Evolutionary conservation across 352 stramenopile genomes (phyloP).

Genomic region (Phytopythium montanum): DNA sequence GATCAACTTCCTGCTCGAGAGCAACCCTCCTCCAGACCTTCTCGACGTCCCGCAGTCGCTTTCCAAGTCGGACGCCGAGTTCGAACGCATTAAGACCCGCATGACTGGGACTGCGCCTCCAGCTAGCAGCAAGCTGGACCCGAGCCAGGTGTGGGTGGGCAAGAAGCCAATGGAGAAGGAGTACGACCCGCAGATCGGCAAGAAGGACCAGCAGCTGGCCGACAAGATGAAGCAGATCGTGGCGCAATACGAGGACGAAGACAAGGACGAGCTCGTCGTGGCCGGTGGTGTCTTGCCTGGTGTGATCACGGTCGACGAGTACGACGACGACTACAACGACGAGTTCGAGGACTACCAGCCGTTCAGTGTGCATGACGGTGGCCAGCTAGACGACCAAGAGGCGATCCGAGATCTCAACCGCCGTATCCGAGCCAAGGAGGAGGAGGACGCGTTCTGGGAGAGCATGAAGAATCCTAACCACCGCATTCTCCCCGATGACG

Average conservation of each 20-base stretch:
- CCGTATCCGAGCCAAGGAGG: conserved; percentile 43
- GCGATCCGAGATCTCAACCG: conserved; percentile 54
- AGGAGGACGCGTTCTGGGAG: conserved; percentile 67
- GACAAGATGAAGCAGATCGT: conserved; percentile 59
- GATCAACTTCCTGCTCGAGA: conserved; percentile 59
- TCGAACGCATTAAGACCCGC: conserved; percentile 21
- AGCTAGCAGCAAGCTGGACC: conserved; percentile 39
- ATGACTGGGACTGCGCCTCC: conserved; percentile 14
- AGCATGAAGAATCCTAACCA: conserved; percentile 65
- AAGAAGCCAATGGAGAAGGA: conserved; percentile 57
- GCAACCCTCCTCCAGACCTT: conserved; percentile 33
- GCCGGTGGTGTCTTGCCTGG: conserved; percentile 3
- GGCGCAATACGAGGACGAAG: conserved; percentile 46
- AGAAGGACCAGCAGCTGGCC: conserved; percentile 34
- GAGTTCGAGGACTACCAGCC: conserved; percentile 81
- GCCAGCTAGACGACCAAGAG: conserved; percentile 43
- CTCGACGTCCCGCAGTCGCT: conserved; percentile 27
- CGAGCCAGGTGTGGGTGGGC: conserved; percentile 51
- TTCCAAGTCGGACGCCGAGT: conserved; percentile 25
- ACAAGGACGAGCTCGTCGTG: conserved; percentile 30
- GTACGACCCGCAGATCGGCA: conserved; percentile 55
- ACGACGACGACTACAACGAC: conserved; percentile 86
- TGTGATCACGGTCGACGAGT: conserved; percentile 39
- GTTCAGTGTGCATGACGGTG: conserved; percentile 46
- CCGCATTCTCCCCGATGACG: conserved; percentile 1